Evolutionary conservation across 306 rosid genomes (phyloP), one percentile per base, ranked within the genome.

Genomic region (Crotalaria pallida): DNA sequence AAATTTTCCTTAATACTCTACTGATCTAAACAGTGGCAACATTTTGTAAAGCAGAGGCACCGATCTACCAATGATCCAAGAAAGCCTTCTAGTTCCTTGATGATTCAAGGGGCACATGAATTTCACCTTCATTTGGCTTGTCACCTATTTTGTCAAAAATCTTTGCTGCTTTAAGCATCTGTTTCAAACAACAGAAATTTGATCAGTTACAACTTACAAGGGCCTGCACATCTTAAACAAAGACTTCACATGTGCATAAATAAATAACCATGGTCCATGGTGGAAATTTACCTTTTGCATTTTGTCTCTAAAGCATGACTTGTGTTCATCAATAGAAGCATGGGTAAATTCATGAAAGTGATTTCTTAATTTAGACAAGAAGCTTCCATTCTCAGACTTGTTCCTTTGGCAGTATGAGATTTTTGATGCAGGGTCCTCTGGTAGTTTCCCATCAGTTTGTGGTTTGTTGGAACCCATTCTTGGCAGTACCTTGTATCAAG

Each of bases 301-400:
- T 3, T 88, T 79, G 53, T 83, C 78, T 55, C 72, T 75, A 77
- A 84, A 79, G 81, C 96, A 89, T 56, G 58, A 83, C 77, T 53
- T 77, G 83, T 86, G 89, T 68, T 89, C 88, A 56, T 81, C 77
- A n/a, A 57, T 51, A 0, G 92, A 84, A 72, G 88, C 90, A 22
- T 77, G 81, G 61, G 79, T 44, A 76, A 86, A 86, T 58, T 82
- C 88, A 71, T 84, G 80, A 60, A 86, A 49, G 63, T 84, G 87
- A 58, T 81, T 38, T 79, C 92, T 79, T 47, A 89, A 79, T 6
- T 61, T 80, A 21, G 81, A 55, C 40, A 81, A 81, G 5, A 81
- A 84, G 77, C 92, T 89, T 50, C 88, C 85, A 51, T 78, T 84
- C 81, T 51, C 73, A 45, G 88, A 83, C 76, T 75, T 84, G 3